phyloP scores from a whole-genome alignment of 768 basidiomycete genomes.

The Termitomyces titanicus region DNA sequence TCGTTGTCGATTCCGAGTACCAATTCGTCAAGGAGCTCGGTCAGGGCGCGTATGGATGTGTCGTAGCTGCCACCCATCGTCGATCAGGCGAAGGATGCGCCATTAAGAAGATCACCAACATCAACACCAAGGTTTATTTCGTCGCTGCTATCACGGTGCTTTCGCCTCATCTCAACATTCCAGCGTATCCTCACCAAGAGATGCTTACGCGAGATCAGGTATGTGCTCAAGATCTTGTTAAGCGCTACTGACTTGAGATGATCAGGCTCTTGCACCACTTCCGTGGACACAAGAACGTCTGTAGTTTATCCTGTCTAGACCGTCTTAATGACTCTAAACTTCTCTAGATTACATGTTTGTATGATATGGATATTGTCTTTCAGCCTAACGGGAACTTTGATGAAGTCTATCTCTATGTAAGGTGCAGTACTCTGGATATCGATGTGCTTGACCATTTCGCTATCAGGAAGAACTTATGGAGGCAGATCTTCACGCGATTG shows the following conservation, averaged over 20 bases:
- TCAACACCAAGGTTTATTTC: slow-evolving; percentile 71
- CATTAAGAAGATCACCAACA: slow-evolving; percentile 96
- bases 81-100: slow-evolving; percentile 85
- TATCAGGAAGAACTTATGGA: slow-evolving; percentile 99
- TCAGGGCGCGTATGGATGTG: slow-evolving; percentile 93
- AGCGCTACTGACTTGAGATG: slow-evolving; percentile 4
- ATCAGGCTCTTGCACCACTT: slow-evolving; percentile 91
- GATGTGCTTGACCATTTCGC: slow-evolving; percentile 4
- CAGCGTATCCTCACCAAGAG: slow-evolving; percentile 95
- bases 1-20: slow-evolving; percentile 86
- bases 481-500: slow-evolving; percentile 98
- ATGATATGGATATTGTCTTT: slow-evolving; percentile 98
- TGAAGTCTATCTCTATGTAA: slow-evolving; percentile 90
- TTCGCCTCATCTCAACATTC: slow-evolving; percentile 1
- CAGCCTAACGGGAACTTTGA: slow-evolving; percentile 90
- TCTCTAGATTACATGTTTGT: slow-evolving; percentile 86
- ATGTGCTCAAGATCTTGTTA: slow-evolving; percentile 18
- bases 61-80: slow-evolving; percentile 82
- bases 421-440: slow-evolving; percentile 22
- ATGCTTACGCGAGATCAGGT: slow-evolving; percentile 94
- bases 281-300: slow-evolving; percentile 96
- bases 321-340: slow-evolving; percentile 9
- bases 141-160: background rate
- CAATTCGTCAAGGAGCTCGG: slow-evolving; percentile 96
- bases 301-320: slow-evolving; percentile 18